phyloP scores from a whole-genome alignment of 2,329 filamentous ascomycete species.

The Ophiostoma himal-ulmi region DNA sequence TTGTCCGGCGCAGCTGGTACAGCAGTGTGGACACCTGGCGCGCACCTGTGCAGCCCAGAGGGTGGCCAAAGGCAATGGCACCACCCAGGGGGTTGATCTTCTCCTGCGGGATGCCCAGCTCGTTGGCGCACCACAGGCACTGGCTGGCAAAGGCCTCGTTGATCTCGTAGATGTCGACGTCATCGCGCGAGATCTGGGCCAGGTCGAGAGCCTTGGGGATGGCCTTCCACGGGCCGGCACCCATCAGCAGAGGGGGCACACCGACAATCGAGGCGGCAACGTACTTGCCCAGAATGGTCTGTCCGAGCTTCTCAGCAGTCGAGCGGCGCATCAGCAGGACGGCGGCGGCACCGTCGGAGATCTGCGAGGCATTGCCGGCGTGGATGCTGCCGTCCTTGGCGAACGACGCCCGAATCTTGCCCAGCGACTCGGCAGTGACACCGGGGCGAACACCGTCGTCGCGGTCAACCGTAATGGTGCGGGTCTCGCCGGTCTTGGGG shows the following conservation, averaged over 20 bases:
- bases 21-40: constrained; percentile 88
- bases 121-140: constrained; percentile 87
- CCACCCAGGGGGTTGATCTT: constrained; percentile 98
- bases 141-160: constrained; percentile 98
- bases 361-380: constrained; percentile 91
- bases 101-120: constrained; percentile 72
- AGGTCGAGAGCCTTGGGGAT: constrained; percentile 89
- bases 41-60: constrained; percentile 87
- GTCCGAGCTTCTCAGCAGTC: constrained; percentile 80
- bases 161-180: constrained; percentile 97
- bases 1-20: constrained; percentile 79
- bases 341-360: constrained; percentile 91
- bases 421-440: constrained; percentile 81
- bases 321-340: constrained; percentile 93
- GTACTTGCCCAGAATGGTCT: constrained; percentile 87
- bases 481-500: constrained; percentile 81
- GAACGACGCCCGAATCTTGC: constrained; percentile 86
- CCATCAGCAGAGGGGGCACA: constrained; percentile 91
- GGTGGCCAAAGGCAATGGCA: constrained; percentile 93
- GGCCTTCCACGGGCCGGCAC: constrained; percentile 88
- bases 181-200: constrained; percentile 77
- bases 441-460: constrained; percentile 85
- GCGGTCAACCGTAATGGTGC: constrained; percentile 71
- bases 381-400: constrained; percentile 85
- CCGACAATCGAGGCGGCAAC: constrained; percentile 80